phyloP scores from a whole-genome alignment of 176 grass and related monocot genomes.

The Carex scoparia region DNA sequence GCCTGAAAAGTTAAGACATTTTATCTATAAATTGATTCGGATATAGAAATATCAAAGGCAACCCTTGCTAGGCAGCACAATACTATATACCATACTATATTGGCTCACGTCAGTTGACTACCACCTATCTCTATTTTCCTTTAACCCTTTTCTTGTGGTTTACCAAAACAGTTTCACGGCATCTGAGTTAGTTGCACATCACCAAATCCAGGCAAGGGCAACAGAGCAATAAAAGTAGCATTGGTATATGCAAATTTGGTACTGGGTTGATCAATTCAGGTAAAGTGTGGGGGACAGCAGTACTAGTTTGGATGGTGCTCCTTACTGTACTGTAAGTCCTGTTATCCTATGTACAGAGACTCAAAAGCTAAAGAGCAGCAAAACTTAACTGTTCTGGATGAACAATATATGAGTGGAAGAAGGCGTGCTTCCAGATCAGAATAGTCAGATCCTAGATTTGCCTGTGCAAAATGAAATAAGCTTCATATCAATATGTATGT shows the following conservation, averaged over 20 bases:
- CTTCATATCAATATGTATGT: not conserved
- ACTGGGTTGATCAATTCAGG: not conserved
- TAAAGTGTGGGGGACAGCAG: not conserved
- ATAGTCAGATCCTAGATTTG: slow-evolving; percentile 57
- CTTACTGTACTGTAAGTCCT: not conserved
- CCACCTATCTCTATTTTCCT: not conserved
- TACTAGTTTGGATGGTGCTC: not conserved
- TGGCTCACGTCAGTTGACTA: not conserved
- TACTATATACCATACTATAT: not conserved
- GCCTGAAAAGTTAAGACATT: slow-evolving; percentile 42
- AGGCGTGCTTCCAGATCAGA: slow-evolving; percentile 73
- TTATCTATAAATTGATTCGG: slow-evolving; percentile 26
- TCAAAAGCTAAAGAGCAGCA: slow-evolving; percentile 13
- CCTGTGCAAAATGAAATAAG: slow-evolving; percentile 25
- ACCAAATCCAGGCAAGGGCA: not conserved
- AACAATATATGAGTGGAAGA: slow-evolving; percentile 90
- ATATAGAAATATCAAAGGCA: not conserved
- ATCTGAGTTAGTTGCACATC: not conserved
- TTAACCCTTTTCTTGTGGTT: not conserved
- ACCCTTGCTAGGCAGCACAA: not conserved
- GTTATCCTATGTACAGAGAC: not conserved
- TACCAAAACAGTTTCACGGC: not conserved
- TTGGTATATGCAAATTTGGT: not conserved
- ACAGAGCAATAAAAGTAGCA: not conserved
- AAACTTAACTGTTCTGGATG: slow-evolving; percentile 77